Percentiles rank a stretch among this genome's conserved stretches.
Conservation (phyloP, 31 red algal species). For the Endocladia muricata region DNA sequence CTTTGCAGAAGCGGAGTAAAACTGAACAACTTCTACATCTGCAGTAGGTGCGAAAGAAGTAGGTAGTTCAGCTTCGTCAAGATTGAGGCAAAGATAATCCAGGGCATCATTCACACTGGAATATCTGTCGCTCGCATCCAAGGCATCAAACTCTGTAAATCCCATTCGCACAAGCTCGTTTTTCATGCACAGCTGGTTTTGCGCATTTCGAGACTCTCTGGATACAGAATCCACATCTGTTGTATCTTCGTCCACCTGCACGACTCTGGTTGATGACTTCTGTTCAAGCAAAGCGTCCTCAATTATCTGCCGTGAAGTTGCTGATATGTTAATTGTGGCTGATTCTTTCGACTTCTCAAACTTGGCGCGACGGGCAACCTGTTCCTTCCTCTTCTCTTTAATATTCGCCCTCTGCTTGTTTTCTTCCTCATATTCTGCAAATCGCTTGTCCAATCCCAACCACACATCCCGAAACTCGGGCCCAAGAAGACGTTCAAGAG, state of each 20-base stretch:
- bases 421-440: constrained; percentile 15
- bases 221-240: background rate
- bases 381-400: constrained; percentile 28
- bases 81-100: constrained; percentile 80
- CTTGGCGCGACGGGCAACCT: constrained; percentile 32
- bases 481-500: constrained; percentile 59
- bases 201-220: background rate
- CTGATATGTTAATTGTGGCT: constrained; percentile 60
- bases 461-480: constrained; percentile 63
- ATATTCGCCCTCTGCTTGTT: constrained; percentile 9
- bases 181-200: background rate
- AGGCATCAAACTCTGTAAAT: constrained; percentile 67
- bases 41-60: constrained; percentile 54
- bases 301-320: constrained; percentile 66
- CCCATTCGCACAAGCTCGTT: constrained; percentile 42
- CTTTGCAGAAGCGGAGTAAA: constrained; percentile 20
- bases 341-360: constrained; percentile 52
- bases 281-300: constrained; percentile 65
- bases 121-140: constrained; percentile 42
- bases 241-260: background rate
- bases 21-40: constrained; percentile 84
- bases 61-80: constrained; percentile 85
- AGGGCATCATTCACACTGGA: constrained; percentile 39
- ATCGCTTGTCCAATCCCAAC: constrained; percentile 43
- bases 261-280: background rate